Evolutionary conservation across 208 protist species (phyloP).

Genomic region (Entamoeba histolytica): DNA sequence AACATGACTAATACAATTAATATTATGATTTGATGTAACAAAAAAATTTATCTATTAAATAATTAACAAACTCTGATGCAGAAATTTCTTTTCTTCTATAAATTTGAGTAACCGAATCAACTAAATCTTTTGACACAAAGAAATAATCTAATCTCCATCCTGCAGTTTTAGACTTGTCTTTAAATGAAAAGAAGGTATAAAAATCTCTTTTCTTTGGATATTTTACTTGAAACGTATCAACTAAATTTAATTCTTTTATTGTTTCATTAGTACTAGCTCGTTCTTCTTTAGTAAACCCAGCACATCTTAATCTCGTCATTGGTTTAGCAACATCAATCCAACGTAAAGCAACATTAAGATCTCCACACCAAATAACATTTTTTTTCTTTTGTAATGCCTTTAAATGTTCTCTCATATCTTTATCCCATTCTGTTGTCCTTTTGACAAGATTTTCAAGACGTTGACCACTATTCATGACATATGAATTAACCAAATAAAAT

Average conservation of each 20-base stretch:
- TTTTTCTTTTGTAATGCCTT: neutral
- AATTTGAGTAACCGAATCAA: neutral
- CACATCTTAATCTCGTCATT: neutral
- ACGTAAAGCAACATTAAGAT: constrained; percentile 17
- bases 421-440: neutral
- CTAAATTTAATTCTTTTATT: neutral
- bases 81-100: neutral
- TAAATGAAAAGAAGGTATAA: neutral
- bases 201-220: neutral
- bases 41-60: too few species aligned
- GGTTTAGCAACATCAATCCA: constrained; percentile 13
- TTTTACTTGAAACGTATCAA: constrained; percentile 6
- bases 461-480: constrained; percentile 6
- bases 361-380: constrained; percentile 3
- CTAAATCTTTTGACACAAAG: neutral
- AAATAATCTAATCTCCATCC: constrained; percentile 14
- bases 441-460: neutral
- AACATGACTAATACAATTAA: neutral
- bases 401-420: neutral
- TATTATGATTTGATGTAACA: too few species aligned
- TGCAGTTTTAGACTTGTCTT: neutral
- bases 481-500: neutral
- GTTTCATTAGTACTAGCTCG: neutral
- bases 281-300: constrained; percentile 11
- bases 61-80: neutral